These are phyloP conservation scores for Parasitella parasitica DNA, from an alignment of 371 early-diverging fungal genomes.

Conservation along the genomic window DNA sequence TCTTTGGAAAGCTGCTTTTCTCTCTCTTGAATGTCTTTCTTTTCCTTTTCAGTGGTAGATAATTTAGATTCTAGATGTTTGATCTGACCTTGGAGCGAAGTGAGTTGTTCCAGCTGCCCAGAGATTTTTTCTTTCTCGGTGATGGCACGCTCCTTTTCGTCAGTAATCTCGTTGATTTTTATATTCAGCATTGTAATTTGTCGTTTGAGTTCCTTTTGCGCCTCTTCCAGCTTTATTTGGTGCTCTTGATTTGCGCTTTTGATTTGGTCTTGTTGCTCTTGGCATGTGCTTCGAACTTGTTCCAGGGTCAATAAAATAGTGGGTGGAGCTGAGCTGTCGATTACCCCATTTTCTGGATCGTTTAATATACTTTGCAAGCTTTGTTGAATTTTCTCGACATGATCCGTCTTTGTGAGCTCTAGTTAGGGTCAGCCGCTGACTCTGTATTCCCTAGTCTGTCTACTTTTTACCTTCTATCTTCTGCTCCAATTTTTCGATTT, in stretches of 20 bases:
- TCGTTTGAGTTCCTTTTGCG: conserved; percentile 33
- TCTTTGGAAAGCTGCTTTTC: conserved; percentile 42
- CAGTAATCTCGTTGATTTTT: conserved; percentile 31
- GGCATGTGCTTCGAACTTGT: conserved; percentile 24
- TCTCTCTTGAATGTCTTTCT: conserved; percentile 15
- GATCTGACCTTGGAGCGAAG: background rate
- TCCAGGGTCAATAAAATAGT: conserved; percentile 29
- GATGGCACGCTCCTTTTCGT: conserved; percentile 38
- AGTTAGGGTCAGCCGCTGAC: background rate
- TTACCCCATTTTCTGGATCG: conserved; percentile 29
- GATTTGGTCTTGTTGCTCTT: conserved; percentile 7
- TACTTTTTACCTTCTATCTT: conserved; percentile 11
- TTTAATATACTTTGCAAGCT: conserved; percentile 23
- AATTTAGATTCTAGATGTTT: background rate
- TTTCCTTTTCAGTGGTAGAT: conserved; percentile 16
- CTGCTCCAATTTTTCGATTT: conserved; percentile 2
- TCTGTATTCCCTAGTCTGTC: background rate
- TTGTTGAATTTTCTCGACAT: conserved; percentile 8
- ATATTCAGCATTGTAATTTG: conserved; percentile 42
- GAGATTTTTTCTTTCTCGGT: conserved; percentile 35
- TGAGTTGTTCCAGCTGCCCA: background rate
- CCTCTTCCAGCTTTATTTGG: conserved; percentile 5
- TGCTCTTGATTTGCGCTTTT: background rate
- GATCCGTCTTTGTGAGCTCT: background rate
- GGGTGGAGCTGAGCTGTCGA: conserved; percentile 34